phyloP scores from a whole-genome alignment of 2,329 filamentous ascomycete species.

The Talaromyces piceae region DNA sequence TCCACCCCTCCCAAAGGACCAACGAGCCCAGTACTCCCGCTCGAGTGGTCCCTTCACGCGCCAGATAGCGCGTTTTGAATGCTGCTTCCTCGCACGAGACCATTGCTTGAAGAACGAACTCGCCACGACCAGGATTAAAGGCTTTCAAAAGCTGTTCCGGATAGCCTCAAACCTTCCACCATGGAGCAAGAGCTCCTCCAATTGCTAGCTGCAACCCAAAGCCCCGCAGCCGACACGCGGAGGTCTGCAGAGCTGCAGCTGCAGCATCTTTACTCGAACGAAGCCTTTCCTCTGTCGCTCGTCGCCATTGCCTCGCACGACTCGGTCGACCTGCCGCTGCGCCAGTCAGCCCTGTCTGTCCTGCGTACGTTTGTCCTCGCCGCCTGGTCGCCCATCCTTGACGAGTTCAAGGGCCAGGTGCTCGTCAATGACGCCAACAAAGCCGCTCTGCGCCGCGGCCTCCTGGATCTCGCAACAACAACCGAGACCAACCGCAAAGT shows the following conservation, averaged over 20 bases:
- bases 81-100: background rate
- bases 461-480: conserved; percentile 71
- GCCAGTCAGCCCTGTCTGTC: conserved; percentile 73
- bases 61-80: background rate
- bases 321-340: conserved; percentile 64
- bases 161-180: conserved; percentile 18
- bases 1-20: no score
- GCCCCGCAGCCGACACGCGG: conserved; percentile 64
- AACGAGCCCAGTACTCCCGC: background rate
- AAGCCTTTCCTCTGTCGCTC: conserved; percentile 70
- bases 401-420: conserved; percentile 61
- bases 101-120: background rate
- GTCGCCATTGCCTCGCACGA: conserved; percentile 72
- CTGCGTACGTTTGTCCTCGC: conserved; percentile 77
- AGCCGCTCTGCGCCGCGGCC: conserved; percentile 60
- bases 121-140: background rate
- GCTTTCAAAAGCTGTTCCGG: background rate
- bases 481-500: conserved; percentile 73
- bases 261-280: conserved; percentile 58
- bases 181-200: conserved; percentile 93
- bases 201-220: conserved; percentile 81
- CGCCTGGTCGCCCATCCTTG: conserved; percentile 72
- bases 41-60: background rate
- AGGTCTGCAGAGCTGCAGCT: conserved; percentile 82
- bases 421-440: conserved; percentile 68